A percentile compares a stretch with the other conserved stretches of the same genome.
Conservation (phyloP, 495 filamentous ascomycete genomes). For the Penicillium desertorum region DNA sequence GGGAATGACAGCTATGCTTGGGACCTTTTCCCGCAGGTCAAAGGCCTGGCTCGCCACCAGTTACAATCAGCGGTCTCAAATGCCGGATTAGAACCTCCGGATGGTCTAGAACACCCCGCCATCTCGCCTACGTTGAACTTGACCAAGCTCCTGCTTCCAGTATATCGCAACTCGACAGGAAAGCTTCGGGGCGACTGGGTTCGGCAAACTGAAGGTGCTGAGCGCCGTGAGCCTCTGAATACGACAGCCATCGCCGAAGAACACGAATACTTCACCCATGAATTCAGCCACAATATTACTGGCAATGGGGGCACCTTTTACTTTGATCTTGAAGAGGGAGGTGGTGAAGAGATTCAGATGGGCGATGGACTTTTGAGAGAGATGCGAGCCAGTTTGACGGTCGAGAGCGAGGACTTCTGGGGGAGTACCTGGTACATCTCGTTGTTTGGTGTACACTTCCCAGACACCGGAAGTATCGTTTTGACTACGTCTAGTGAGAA, state of each 20-base stretch:
- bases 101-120: slow-evolving; percentile 40
- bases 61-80: slow-evolving; percentile 44
- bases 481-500: slow-evolving; percentile 89
- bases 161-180: slow-evolving; percentile 83
- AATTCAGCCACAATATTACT: slow-evolving; percentile 69
- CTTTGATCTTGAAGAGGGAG: slow-evolving; percentile 46
- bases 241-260: slow-evolving; percentile 49
- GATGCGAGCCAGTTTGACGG: slow-evolving; percentile 62
- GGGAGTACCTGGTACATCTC: slow-evolving; percentile 72
- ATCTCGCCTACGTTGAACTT: slow-evolving; percentile 41
- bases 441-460: slow-evolving; percentile 81
- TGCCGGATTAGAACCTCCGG: slow-evolving; percentile 36
- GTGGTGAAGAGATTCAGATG: slow-evolving; percentile 35
- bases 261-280: slow-evolving; percentile 51
- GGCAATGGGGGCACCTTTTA: slow-evolving; percentile 51
- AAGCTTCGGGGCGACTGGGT: slow-evolving; percentile 75
- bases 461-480: slow-evolving; percentile 68
- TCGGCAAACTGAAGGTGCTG: slow-evolving; percentile 46
- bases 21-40: slow-evolving; percentile 58
- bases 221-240: slow-evolving; percentile 48
- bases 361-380: slow-evolving; percentile 51
- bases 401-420: slow-evolving; percentile 66
- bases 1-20: slow-evolving; percentile 73
- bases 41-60: slow-evolving; percentile 54
- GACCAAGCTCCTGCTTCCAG: slow-evolving; percentile 44